Base-by-base conservation (phyloP, 768 basidiomycete genomes). In the Auriscalpium microsporum region DNA sequence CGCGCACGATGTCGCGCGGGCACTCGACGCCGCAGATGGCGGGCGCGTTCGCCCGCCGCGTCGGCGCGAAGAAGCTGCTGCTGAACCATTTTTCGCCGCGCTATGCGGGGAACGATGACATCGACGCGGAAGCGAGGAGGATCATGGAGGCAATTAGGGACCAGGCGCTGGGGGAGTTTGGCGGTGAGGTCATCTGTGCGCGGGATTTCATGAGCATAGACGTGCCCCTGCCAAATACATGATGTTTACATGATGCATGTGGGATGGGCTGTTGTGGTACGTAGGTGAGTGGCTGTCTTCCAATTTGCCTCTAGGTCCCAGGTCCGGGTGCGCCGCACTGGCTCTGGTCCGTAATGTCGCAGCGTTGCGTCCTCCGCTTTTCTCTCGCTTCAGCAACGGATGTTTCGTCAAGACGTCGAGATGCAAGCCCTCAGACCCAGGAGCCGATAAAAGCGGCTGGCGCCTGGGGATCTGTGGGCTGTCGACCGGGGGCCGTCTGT, bases 11-110 rank as follows among this genome's bases (percentile, higher is more conserved):
- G 66, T 83, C 82, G 2, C 78, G 90, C 65, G 94, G 93, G 0
- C 93, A 96, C 68, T 92, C 90, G 5, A 96, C 93, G 11, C 91
- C 93, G 1, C 88, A 90, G 63, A 88, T 93, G 83, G 94, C 91
- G 8, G 93, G 84, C 10, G 73, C 73, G 11, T 94, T 94, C 65
- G 93, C 87, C 5, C 81, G 76, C 65, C 71, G 68, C 9, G 79
- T 90, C 42, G 64, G 75, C 6, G 87, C 90, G 23, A 72, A 70
- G 56, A 76, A 70, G 54, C 74, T 95, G 17, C 71, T 88, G 42
- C 71, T 96, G 48, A 94, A 93, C 64, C 92, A 95, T 67, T 90
- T 95, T 65, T 91, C 90, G 50, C 71, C 88, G 28, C 78, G 87
- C 60, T 94, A 91, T 65, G 74, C 84, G 0, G 87, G 87, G 7